phyloP scores from a whole-genome alignment of 192 early-diverging fungal species.

The Paraglomus occultum region DNA sequence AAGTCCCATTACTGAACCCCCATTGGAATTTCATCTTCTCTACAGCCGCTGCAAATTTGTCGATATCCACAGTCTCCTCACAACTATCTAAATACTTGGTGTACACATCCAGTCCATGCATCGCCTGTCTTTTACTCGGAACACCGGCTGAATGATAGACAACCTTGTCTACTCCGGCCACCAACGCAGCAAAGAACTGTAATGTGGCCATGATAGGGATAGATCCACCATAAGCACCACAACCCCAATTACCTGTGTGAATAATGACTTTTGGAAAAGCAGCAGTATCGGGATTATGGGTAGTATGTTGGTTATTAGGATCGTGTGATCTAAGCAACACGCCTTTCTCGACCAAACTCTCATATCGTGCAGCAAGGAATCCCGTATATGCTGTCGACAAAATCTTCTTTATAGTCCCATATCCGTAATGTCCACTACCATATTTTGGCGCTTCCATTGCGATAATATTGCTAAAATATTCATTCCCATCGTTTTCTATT shows the following conservation, averaged over 20 bases:
- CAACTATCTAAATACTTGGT: neutral
- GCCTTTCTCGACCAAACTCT: slow-evolving; percentile 21
- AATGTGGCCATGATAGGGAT: slow-evolving; percentile 25
- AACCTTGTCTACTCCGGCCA: slow-evolving; percentile 25
- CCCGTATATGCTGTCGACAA: slow-evolving; percentile 23
- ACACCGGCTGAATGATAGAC: slow-evolving; percentile 21
- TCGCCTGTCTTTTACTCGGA: neutral
- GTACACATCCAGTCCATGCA: slow-evolving; percentile 5
- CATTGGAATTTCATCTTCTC: slow-evolving; percentile 10
- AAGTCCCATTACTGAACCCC: slow-evolving; percentile 26
- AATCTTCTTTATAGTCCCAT: slow-evolving; percentile 3
- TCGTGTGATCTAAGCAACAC: slow-evolving; percentile 1
- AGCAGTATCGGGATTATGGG: neutral
- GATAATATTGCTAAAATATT: slow-evolving; percentile 26
- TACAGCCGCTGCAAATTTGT: neutral
- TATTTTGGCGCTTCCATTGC: slow-evolving; percentile 32
- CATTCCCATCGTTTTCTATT: neutral
- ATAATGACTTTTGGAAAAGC: neutral
- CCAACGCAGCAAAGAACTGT: slow-evolving; percentile 22
- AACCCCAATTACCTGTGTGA: slow-evolving; percentile 33
- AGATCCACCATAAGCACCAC: slow-evolving; percentile 31
- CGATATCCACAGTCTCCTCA: neutral
- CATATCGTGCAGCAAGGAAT: slow-evolving; percentile 26
- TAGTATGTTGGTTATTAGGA: slow-evolving; percentile 1
- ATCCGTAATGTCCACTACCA: slow-evolving; percentile 8